These are phyloP conservation scores for Fraxinus sp. DNA, from an alignment of 305 asterid genomes.

Conservation along the genomic window DNA sequence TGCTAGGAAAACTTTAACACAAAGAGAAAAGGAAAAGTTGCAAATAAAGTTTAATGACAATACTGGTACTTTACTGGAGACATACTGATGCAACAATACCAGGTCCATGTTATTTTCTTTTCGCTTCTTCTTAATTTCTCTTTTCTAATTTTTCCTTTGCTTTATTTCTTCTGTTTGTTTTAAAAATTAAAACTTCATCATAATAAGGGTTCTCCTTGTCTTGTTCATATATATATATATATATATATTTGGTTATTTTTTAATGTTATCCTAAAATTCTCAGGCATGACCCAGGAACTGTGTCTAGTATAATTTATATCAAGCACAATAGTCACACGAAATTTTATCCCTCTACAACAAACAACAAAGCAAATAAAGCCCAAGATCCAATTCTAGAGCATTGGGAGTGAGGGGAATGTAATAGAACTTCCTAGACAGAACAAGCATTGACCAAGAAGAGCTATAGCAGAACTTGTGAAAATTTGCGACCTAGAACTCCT, in stretches of 20 bases:
- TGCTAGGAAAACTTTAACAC: background rate
- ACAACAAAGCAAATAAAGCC: background rate
- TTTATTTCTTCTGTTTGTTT: background rate
- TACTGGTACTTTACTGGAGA: background rate
- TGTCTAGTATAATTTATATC: background rate
- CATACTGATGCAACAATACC: background rate
- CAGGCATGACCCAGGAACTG: background rate
- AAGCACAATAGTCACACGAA: background rate
- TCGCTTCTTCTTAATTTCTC: background rate
- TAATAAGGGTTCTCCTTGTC: background rate
- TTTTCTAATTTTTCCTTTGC: background rate
- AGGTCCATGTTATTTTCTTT: background rate
- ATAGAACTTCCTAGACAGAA: background rate
- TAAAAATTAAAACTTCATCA: background rate
- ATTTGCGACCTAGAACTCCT: constrained; percentile 9
- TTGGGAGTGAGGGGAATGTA: constrained; percentile 7
- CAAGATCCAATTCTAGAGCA: background rate
- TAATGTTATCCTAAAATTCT: background rate
- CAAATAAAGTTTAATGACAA: background rate
- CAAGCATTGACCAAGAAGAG: constrained; percentile 10
- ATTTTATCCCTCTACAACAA: background rate
- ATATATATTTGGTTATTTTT: background rate
- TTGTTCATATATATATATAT: background rate
- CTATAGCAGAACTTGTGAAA: background rate
- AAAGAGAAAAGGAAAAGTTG: background rate